phyloP scores from a whole-genome alignment of 768 basidiomycete genomes.

The Steccherinum ochraceum region DNA sequence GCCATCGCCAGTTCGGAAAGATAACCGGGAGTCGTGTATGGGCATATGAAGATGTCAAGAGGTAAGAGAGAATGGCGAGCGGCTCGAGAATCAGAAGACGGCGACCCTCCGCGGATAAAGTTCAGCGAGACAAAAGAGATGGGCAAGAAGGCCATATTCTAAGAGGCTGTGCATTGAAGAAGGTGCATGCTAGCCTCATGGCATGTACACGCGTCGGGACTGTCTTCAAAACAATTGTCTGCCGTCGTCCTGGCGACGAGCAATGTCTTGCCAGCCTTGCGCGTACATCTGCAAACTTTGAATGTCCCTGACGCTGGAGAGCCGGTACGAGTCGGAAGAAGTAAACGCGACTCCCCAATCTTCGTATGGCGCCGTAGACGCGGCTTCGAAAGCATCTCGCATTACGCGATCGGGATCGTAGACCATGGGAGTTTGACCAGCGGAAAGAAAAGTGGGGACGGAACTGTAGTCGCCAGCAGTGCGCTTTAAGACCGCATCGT shows the following conservation, averaged over 20 bases:
- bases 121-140: background rate
- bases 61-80: background rate
- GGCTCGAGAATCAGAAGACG: background rate
- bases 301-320: conserved; percentile 3
- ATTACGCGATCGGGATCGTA: conserved; percentile 15
- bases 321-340: conserved; percentile 2
- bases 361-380: conserved; percentile 12
- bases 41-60: background rate
- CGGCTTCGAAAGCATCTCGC: conserved; percentile 21
- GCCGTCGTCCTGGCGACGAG: conserved; percentile 16
- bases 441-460: conserved; percentile 5
- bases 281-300: conserved; percentile 10
- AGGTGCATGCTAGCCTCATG: background rate
- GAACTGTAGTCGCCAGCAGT: background rate
- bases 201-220: background rate
- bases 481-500: conserved; percentile 8
- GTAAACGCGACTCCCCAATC: conserved; percentile 9
- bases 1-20: background rate
- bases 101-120: background rate
- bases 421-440: conserved; percentile 11
- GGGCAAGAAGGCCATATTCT: background rate
- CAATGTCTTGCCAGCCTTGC: conserved; percentile 8
- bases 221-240: conserved; percentile 8
- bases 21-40: background rate
- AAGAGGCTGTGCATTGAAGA: background rate